Base-by-base conservation (phyloP, 1,284 basidiomycete species). In the Sanghuangporus sanghuang region DNA sequence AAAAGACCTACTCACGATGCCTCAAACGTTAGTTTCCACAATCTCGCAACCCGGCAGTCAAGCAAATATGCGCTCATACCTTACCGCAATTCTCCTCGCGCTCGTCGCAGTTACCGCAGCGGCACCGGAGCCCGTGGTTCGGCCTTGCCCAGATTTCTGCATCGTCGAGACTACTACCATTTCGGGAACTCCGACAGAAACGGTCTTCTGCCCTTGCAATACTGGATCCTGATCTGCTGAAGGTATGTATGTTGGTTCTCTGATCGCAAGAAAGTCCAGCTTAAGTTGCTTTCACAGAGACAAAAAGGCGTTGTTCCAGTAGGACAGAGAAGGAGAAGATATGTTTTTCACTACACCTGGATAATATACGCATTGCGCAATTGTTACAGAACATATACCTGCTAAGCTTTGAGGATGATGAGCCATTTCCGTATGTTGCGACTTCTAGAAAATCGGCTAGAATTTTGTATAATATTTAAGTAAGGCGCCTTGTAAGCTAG, bases 21-120 rank as follows among this genome's bases (percentile, higher is more conserved):
- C 27, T 18, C 6, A 38, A 18, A 36, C 56, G 9, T 5, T 23
- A 57, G 11, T 16, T 21, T 57, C 39, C 35, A 11, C 7, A 42
- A 32, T 18, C 27, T 32, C 50, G 27, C 14, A 44, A n/a, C 21
- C 44, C n/a, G 3, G 21, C 23, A 27, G n/a, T 16, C 4, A 40
- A 48, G 52, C 40, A 23, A 52, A n/a, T 27, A 63, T 63, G 62
- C 62, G 57, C 23, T 57, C 50, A 7, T 58, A 53, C 57, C 21
- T 63, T 27, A 27, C 46, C 8, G 21, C 36, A n/a, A 32, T 44
- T 23, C 16, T 63, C 46, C 21, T 63, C 48, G 56, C 52, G 8
- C 38, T 63, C 32, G 18, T 59, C 40, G 56, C 56, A 27, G 23
- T 48, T 6, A 50, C 36, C 36, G 12, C 40, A 8, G 49, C 52